Conservation (phyloP, 1,284 basidiomycete species). For the Phellopilus nigrolimitatus region DNA sequence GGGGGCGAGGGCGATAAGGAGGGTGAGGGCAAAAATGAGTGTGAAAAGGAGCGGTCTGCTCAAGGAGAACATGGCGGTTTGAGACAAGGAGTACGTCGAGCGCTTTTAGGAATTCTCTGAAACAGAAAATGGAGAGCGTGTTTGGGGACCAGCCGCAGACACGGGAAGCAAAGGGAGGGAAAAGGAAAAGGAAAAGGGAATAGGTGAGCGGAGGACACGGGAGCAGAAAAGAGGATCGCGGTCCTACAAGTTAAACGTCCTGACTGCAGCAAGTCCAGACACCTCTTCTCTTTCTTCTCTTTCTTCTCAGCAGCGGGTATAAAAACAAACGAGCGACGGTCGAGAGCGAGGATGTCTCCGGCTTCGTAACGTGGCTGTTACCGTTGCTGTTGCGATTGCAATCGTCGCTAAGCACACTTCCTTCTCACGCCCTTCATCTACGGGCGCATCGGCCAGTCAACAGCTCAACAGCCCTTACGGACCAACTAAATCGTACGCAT, state of each 20-base stretch:
- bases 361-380: too few relatives aligned
- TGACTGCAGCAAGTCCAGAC: too few relatives aligned
- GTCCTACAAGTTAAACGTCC: too few relatives aligned
- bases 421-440: neutral
- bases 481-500: slow-evolving; percentile 1
- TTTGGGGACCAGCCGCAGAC: too few relatives aligned
- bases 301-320: too few relatives aligned
- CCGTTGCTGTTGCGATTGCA: too few relatives aligned
- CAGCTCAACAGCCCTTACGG: neutral
- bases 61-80: slow-evolving; percentile 39
- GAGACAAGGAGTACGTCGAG: slow-evolving; percentile 12
- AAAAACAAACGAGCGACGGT: too few relatives aligned
- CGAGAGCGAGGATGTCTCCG: too few relatives aligned
- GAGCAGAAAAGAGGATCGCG: neutral
- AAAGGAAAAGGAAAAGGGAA: slow-evolving; percentile 1
- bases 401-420: neutral
- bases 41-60: slow-evolving; percentile 37
- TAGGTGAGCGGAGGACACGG: neutral
- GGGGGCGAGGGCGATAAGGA: slow-evolving; percentile 45
- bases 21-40: slow-evolving; percentile 51
- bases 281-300: too few relatives aligned
- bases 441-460: neutral
- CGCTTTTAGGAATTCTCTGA: neutral
- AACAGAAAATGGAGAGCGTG: neutral
- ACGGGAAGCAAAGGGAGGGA: slow-evolving; percentile 11